Evolutionary conservation across 1,139 yeast species (phyloP).

Genomic region (Pichia sp.): DNA sequence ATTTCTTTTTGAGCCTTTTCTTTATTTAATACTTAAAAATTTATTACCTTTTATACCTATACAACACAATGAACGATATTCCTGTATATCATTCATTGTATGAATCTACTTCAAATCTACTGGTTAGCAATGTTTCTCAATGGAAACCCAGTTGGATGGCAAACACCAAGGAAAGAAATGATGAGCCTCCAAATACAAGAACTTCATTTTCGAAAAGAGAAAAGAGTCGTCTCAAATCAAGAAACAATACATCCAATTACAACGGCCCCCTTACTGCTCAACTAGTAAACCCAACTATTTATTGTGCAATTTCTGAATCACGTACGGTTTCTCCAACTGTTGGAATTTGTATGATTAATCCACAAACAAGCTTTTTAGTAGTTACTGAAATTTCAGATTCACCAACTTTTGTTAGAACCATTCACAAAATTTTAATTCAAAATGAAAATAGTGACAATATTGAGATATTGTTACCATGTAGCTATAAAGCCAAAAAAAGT

Average conservation of each 20-base stretch:
- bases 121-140: background rate
- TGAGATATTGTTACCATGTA: conserved; percentile 32
- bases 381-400: conserved; percentile 36
- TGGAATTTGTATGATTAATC: conserved; percentile 34
- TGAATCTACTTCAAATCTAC: conserved; percentile 4
- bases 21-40: no score
- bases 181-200: background rate
- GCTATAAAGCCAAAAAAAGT: conserved; percentile 24
- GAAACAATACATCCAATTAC: conserved; percentile 2
- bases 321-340: conserved; percentile 30
- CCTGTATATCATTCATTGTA: conserved; percentile 6
- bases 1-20: background rate
- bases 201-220: background rate
- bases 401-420: conserved; percentile 39
- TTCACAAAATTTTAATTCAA: conserved; percentile 36
- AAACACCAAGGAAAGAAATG: background rate
- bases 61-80: background rate
- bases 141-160: conserved; percentile 9
- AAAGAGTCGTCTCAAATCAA: background rate
- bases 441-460: conserved; percentile 26
- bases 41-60: background rate
- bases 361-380: conserved; percentile 33
- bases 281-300: conserved; percentile 5
- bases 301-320: conserved; percentile 29
- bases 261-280: conserved; percentile 4